Evolutionary conservation across 2,329 filamentous ascomycete species (phyloP), one percentile per base, ranked within the genome.

Genomic region (Ceratocystis colombiana): DNA sequence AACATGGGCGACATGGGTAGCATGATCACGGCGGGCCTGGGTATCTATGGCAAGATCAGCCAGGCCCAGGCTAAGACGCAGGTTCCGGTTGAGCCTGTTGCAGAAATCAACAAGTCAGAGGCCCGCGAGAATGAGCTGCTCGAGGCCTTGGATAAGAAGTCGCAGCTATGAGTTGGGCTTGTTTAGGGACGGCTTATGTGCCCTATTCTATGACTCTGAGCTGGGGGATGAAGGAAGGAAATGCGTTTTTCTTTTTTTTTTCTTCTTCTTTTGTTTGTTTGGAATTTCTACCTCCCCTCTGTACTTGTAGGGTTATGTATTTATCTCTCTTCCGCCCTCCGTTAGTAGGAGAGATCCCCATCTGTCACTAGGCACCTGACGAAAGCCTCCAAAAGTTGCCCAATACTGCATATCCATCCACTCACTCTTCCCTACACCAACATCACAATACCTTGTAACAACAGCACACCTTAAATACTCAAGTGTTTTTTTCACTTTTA

Each of bases 21-120:
- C 71, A 96, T 99, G 92, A 97, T 99, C 75, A 92, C 94, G 48
- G 95, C 90, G 20, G 94, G 92, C 1, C 86, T 99, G 80, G 88
- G 91, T 65, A 92, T 99, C 20, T 99, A 96, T 75, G 90, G 93
- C 68, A 96, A 96, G 75, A 89, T 99, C 57, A 90, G 85, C 71
- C 84, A 93, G 72, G 84, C 87, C 0, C 90, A 96, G 76, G 84
- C 85, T 30, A 80, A 80, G 70, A 79, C 80, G 71, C 67, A 77
- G 66, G 68, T 65, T 12, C 67, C 70, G 17, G 71, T 69, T 2
- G 69, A 71, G 30, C 64, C 25, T n/a, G 61, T 57, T 5, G 48
- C 46, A 3, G 28, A 33, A 25, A 64, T 61, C 46, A 63, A 70
- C 8, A 65, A 70, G 61, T 69, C 69, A 37, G 66, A 67, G 66